Percentiles rank a stretch among this genome's conserved stretches.
Evolutionary conservation across 345 rosid genomes (phyloP).

Genomic region (Gossypium mustelinum): DNA sequence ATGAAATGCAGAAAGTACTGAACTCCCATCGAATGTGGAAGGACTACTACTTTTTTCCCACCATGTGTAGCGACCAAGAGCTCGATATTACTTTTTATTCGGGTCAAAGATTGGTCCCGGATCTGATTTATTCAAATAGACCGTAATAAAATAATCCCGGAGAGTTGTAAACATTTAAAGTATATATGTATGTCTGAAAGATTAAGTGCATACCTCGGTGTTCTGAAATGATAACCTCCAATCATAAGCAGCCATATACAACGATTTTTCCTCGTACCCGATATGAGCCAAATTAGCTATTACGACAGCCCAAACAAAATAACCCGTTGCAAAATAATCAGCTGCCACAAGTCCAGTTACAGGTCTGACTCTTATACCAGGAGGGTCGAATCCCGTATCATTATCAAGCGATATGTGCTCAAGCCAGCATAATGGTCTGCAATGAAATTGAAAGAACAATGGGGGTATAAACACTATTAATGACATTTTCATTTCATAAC

Average conservation of each 20-base stretch:
- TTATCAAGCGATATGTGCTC: slow-evolving; percentile 6
- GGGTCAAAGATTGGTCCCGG: slow-evolving; percentile 52
- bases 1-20: slow-evolving; percentile 67
- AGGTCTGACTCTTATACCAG: slow-evolving; percentile 3
- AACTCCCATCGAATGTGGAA: slow-evolving; percentile 76
- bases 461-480: no score
- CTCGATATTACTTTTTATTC: slow-evolving; percentile 65
- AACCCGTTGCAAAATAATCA: neutral
- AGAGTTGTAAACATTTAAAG: neutral
- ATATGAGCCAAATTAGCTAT: slow-evolving; percentile 2
- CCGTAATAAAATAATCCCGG: neutral
- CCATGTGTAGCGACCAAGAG: slow-evolving; percentile 59
- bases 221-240: slow-evolving; percentile 7
- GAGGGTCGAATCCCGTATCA: neutral
- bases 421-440: slow-evolving; percentile 1
- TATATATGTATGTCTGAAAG: neutral
- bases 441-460: neutral
- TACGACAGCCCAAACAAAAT: slow-evolving; percentile 2
- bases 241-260: slow-evolving; percentile 4
- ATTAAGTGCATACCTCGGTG: neutral
- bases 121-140: slow-evolving; percentile 35
- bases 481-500: neutral
- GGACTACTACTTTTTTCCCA: slow-evolving; percentile 53
- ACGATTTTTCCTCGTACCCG: neutral
- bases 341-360: slow-evolving; percentile 6